These are phyloP conservation scores for Paratinospora sagittata DNA, from an alignment of 164 flowering plant genomes.

Conservation along the genomic window DNA sequence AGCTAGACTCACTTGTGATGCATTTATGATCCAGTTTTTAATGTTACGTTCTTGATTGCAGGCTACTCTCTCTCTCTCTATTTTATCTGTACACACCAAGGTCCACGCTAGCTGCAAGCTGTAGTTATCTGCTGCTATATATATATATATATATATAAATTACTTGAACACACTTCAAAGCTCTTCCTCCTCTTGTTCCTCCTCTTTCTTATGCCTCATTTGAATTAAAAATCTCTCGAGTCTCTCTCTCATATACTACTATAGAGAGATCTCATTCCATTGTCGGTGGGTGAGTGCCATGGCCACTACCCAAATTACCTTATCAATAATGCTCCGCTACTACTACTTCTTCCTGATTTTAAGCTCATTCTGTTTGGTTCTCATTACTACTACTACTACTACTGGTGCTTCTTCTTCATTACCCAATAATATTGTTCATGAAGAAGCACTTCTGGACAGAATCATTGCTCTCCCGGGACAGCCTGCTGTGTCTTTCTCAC, in stretches of 20 bases:
- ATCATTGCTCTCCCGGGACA: constrained; percentile 66
- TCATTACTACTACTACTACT: background rate
- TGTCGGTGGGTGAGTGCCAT: no score
- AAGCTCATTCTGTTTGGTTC: no score
- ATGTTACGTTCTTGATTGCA: background rate
- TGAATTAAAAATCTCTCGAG: no score
- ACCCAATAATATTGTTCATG: constrained; percentile 7
- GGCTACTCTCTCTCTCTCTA: constrained; percentile 1
- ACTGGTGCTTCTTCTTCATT: constrained; percentile 2
- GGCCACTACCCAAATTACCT: no score
- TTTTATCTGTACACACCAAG: background rate
- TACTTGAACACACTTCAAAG: background rate
- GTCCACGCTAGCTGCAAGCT: background rate
- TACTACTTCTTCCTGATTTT: no score
- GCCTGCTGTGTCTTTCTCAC: constrained; percentile 56
- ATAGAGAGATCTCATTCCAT: no score
- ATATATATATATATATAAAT: no score
- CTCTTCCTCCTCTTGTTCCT: background rate
- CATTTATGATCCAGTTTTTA: constrained; percentile 14
- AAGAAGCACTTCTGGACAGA: constrained; percentile 40
- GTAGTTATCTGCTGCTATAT: background rate
- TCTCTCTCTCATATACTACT: no score
- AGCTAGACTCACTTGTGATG: background rate
- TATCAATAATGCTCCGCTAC: no score
- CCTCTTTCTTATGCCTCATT: no score